Conservation (phyloP, 805 yeast species). For the Lipomyces yamanashiensis region DNA sequence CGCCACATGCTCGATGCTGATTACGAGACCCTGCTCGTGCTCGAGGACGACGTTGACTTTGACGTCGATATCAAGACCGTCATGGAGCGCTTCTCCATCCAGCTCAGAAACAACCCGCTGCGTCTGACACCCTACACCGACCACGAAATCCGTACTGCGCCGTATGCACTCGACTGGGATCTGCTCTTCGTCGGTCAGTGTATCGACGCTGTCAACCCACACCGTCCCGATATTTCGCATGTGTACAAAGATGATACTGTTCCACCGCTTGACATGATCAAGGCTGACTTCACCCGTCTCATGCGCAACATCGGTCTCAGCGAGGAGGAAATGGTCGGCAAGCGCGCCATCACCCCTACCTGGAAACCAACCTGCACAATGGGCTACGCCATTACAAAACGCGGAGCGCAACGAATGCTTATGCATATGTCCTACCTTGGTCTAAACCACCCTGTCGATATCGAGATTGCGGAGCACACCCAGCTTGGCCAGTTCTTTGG, state of each 20-base stretch:
- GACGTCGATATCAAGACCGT: slow-evolving; percentile 22
- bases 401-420: slow-evolving; percentile 30
- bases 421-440: slow-evolving; percentile 23
- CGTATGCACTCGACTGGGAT: slow-evolving; percentile 35
- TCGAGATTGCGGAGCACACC: slow-evolving; percentile 18
- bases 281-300: not conserved
- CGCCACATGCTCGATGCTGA: slow-evolving; percentile 18
- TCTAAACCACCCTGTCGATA: slow-evolving; percentile 24
- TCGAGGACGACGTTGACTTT: slow-evolving; percentile 32
- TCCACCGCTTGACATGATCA: slow-evolving; percentile 12
- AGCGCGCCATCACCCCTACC: slow-evolving; percentile 20
- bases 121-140: slow-evolving; percentile 19
- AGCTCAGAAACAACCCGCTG: slow-evolving; percentile 19
- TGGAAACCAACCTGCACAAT: slow-evolving; percentile 27
- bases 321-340: slow-evolving; percentile 15
- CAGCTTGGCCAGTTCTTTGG: slow-evolving; percentile 24
- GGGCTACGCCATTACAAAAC: slow-evolving; percentile 31
- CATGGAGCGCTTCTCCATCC: slow-evolving; percentile 17
- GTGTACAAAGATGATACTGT: slow-evolving; percentile 20
- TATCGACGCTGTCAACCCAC: slow-evolving; percentile 15
- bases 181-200: slow-evolving; percentile 23
- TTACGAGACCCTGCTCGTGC: slow-evolving; percentile 20
- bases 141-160: slow-evolving; percentile 24
- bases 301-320: slow-evolving; percentile 10
- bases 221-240: slow-evolving; percentile 18